These are phyloP conservation scores for Eimeria tenella DNA, from an alignment of 169 alveolate species.

Conservation along the genomic window DNA sequence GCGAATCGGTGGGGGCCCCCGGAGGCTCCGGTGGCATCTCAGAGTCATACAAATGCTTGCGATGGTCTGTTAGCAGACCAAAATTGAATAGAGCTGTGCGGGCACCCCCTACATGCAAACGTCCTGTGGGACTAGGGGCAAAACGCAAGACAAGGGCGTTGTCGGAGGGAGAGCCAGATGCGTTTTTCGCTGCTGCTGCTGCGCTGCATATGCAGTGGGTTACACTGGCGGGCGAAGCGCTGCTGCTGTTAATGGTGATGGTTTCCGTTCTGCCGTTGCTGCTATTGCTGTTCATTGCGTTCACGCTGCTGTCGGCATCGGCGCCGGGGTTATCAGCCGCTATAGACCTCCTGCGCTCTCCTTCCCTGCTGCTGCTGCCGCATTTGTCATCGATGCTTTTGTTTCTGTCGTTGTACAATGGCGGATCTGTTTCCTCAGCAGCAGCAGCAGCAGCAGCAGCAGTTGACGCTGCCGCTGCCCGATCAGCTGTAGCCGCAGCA, in stretches of 20 bases:
- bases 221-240: neutral
- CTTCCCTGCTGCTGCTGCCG: neutral
- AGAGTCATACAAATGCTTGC: neutral
- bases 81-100: constrained; percentile 89
- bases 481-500: neutral
- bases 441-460: neutral
- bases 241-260: neutral
- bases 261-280: neutral
- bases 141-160: constrained; percentile 76
- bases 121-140: constrained; percentile 90
- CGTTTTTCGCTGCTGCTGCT: constrained; percentile 16
- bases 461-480: neutral
- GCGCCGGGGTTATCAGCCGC: too few relatives aligned
- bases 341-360: too few relatives aligned
- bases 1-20: neutral
- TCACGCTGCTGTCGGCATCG: neutral
- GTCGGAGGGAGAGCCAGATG: neutral
- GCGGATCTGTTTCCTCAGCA: neutral
- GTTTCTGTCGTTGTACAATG: neutral
- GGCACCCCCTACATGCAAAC: constrained; percentile 88
- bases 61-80: constrained; percentile 80
- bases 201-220: neutral
- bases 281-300: neutral
- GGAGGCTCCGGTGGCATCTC: neutral
- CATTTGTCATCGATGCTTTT: neutral